A percentile compares a stretch with the other conserved stretches of the same genome.
phyloP scores from a whole-genome alignment of 2,329 filamentous ascomycete genomes.

The Hymenoscyphus infarciens region DNA sequence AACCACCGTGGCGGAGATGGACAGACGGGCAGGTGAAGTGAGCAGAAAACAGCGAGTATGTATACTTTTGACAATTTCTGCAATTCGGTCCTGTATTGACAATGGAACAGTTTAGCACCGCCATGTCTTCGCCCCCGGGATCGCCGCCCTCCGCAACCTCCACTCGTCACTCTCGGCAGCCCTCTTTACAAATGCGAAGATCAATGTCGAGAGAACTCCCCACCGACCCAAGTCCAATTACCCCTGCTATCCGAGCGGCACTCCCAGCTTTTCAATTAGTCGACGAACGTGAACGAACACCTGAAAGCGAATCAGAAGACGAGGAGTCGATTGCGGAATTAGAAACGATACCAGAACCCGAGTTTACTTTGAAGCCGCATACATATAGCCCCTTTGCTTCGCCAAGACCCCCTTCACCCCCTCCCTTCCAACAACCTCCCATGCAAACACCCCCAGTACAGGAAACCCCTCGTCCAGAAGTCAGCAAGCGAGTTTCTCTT shows the following conservation, averaged over 20 bases:
- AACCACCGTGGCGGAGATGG: constrained; percentile 79
- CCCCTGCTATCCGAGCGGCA: constrained; percentile 31
- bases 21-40: constrained; percentile 77
- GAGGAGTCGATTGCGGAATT: constrained; percentile 13
- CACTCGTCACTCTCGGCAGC: constrained; percentile 10
- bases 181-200: constrained; percentile 24
- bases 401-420: constrained; percentile 16
- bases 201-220: constrained; percentile 32
- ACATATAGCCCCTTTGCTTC: constrained; percentile 33
- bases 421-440: constrained; percentile 11
- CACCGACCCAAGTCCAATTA: constrained; percentile 29
- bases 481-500: constrained; percentile 25
- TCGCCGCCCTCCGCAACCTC: constrained; percentile 14
- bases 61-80: constrained; percentile 14
- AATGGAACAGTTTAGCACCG: constrained; percentile 21
- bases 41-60: constrained; percentile 74
- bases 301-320: constrained; percentile 20
- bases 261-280: constrained; percentile 32
- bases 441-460: constrained; percentile 12
- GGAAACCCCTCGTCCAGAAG: constrained; percentile 20
- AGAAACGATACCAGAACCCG: constrained; percentile 22
- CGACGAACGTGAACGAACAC: constrained; percentile 29
- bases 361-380: constrained; percentile 33
- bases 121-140: constrained; percentile 17
- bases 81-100: constrained; percentile 15